Evolutionary conservation across 2,329 filamentous ascomycete genomes (phyloP).

Genomic region (Fusarium sulawesiense): DNA sequence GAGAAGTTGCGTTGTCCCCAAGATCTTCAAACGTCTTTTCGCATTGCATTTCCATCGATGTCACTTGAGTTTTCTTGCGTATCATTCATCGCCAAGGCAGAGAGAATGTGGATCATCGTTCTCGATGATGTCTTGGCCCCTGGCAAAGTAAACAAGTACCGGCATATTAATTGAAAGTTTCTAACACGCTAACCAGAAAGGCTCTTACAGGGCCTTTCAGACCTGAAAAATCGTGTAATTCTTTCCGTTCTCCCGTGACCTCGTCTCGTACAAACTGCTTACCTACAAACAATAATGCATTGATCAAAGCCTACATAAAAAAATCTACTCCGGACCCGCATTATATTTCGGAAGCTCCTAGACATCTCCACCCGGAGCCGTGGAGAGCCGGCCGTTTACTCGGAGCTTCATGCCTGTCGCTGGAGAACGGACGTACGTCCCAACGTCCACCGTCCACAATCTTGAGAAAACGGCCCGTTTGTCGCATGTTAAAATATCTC

Average conservation of each 20-base stretch:
- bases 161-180: constrained; percentile 15
- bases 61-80: neutral
- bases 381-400: constrained; percentile 44
- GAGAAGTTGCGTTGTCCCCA: constrained; percentile 1
- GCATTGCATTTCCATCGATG: neutral
- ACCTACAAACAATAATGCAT: neutral
- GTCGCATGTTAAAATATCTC: constrained; percentile 25
- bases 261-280: constrained; percentile 1
- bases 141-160: neutral
- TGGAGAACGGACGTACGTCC: constrained; percentile 27
- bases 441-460: constrained; percentile 19
- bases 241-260: constrained; percentile 1
- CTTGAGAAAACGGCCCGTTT: constrained; percentile 38
- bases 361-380: constrained; percentile 32
- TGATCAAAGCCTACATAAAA: constrained; percentile 2
- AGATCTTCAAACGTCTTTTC: neutral
- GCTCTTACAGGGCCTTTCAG: neutral
- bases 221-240: neutral
- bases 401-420: constrained; percentile 43
- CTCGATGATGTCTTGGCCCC: constrained; percentile 21
- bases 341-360: constrained; percentile 33
- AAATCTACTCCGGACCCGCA: constrained; percentile 29
- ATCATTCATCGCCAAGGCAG: constrained; percentile 26
- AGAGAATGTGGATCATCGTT: constrained; percentile 16
- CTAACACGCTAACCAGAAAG: constrained; percentile 6